phyloP scores from a whole-genome alignment of 176 grass and related monocot genomes.

The Zoysia pacifica region DNA sequence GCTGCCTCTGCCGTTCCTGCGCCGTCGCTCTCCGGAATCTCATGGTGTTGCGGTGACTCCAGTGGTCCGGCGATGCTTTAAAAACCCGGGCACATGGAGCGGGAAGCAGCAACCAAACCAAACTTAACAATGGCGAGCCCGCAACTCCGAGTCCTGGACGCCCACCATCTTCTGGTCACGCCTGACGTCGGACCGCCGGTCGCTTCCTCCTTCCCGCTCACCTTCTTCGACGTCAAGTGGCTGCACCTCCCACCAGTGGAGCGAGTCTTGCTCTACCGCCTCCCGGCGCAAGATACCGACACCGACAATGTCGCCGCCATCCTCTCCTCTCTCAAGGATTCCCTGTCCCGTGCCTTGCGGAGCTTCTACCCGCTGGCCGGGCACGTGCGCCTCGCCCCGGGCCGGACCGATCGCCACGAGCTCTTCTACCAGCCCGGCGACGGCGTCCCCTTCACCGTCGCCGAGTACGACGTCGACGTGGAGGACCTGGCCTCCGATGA shows the following conservation, averaged over 20 bases:
- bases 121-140: too few relatives aligned
- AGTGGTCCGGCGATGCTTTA: background rate
- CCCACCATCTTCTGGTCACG: background rate
- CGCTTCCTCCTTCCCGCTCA: background rate
- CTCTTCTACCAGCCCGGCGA: background rate
- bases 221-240: background rate
- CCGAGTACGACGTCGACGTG: background rate
- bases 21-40: too few relatives aligned
- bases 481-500: background rate
- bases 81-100: background rate
- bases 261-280: background rate
- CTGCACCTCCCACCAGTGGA: background rate
- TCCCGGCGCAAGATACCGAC: background rate
- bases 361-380: background rate
- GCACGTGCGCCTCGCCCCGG: background rate
- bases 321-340: background rate
- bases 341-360: background rate
- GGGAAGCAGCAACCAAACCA: too few relatives aligned
- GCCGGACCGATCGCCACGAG: background rate
- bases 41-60: too few relatives aligned
- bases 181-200: background rate
- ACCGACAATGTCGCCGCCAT: background rate
- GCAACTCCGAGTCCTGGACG: background rate
- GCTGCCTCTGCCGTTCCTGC: background rate
- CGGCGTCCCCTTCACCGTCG: background rate